phyloP scores from a whole-genome alignment of 2,329 filamentous ascomycete genomes.

The Colletotrichum brevisporum region DNA sequence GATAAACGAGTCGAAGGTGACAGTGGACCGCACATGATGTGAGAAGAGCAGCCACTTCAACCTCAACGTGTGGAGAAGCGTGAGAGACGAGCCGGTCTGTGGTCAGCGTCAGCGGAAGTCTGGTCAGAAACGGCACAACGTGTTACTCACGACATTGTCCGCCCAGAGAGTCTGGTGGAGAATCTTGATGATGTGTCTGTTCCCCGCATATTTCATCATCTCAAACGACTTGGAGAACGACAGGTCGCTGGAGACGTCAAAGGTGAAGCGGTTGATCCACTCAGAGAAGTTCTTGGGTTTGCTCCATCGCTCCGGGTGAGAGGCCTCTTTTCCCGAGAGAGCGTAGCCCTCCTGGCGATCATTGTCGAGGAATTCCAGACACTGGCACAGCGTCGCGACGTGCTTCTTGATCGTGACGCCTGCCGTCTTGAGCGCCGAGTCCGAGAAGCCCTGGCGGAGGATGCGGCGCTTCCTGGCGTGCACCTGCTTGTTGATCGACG shows the following conservation, averaged over 20 bases:
- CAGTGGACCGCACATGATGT: constrained; percentile 10
- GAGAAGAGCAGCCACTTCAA: constrained; percentile 25
- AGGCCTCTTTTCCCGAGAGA: neutral
- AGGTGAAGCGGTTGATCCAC: constrained; percentile 31
- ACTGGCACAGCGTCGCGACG: constrained; percentile 18
- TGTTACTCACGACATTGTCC: constrained; percentile 18
- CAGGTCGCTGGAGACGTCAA: constrained; percentile 27
- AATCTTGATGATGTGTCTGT: constrained; percentile 22
- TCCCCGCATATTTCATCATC: constrained; percentile 4
- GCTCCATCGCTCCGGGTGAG: neutral
- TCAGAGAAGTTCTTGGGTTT: constrained; percentile 24
- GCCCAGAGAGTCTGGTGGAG: constrained; percentile 28
- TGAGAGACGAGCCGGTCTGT: constrained; percentile 12
- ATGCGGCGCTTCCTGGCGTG: constrained; percentile 25
- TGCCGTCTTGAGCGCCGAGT: constrained; percentile 20
- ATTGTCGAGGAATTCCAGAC: constrained; percentile 22
- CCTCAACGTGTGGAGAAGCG: neutral
- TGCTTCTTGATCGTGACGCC: constrained; percentile 31
- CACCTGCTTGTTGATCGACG: constrained; percentile 27
- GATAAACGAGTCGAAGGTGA: constrained; percentile 23
- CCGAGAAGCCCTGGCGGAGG: constrained; percentile 21
- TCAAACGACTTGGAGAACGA: constrained; percentile 26
- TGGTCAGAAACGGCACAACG: too few relatives aligned
- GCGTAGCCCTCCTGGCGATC: constrained; percentile 10
- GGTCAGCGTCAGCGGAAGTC: neutral